Base-by-base conservation (phyloP, 306 rosid genomes). In the Dalbergia cultrata region DNA sequence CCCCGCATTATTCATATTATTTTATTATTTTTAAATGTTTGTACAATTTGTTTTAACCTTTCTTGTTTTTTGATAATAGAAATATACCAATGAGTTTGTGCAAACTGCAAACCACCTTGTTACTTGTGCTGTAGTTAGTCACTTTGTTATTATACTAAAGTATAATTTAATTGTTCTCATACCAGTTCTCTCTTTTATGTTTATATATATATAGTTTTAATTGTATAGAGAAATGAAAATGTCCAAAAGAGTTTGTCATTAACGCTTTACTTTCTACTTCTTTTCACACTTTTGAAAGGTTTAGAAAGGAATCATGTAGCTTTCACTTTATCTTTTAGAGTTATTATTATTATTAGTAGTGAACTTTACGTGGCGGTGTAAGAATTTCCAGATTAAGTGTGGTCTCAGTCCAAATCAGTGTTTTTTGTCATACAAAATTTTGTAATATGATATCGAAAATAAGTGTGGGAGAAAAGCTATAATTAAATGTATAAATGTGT, bases 21-120 rank as follows among this genome's bases (percentile, higher is more conserved):
- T 90, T 88, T 87, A 82, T 90, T 88, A 58, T 85, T 89, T 88
- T 53, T 47, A 87, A 77, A 70, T 86, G 88, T 77, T 84, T 90
- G 92, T 85, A 85, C 76, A 88, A 90, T 54, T 54, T 50, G 14
- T 50, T 83, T 82, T 78, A 31, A 62, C 76, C 60, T 79, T 65
- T 84, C 70, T 69, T 34, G 58, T 79, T 87, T 52, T 57, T 74
- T 58, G 37, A 81, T 85, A 88, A 88, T 84, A 69, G 63, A 77
- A 71, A 85, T 78, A 87, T 80, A 84, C 86, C 85, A 81, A 80
- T 81, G 89, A 83, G 89, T 88, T 88, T 88, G 87, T 83, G 89
- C 90, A 82, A 87, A 76, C 66, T 75, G 90, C 92, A 87, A 85
- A 90, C 86, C 78, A 87, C 70, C 80, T 80, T 68, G 75, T 84